phyloP scores from a whole-genome alignment of 805 yeast genomes.

The Lipomyces chichibuensis region DNA sequence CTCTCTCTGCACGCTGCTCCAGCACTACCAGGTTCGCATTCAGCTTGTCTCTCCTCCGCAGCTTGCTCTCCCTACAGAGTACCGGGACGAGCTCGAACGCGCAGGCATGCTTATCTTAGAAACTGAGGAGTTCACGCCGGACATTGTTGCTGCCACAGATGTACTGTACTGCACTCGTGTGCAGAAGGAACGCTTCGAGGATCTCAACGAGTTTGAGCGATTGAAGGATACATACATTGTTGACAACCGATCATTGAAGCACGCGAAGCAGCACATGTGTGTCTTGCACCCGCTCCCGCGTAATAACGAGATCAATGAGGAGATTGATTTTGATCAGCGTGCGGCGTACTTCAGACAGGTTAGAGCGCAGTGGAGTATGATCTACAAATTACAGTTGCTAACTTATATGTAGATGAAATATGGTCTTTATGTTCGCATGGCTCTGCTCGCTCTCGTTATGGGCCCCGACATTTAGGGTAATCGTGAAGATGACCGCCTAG shows the following conservation, averaged over 20 bases:
- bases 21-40: conserved; percentile 89
- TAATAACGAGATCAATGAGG: conserved; percentile 93
- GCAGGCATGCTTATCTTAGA: conserved; percentile 74
- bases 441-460: conserved; percentile 94
- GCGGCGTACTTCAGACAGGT: conserved; percentile 98
- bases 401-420: conserved; percentile 72
- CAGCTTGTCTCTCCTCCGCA: conserved; percentile 91
- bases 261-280: conserved; percentile 98
- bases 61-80: conserved; percentile 75
- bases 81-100: conserved; percentile 65
- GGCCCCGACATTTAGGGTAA: conserved; percentile 43
- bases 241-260: conserved; percentile 84
- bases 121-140: conserved; percentile 76
- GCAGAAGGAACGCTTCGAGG: conserved; percentile 92
- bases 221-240: conserved; percentile 90
- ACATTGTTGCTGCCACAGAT: conserved; percentile 84
- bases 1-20: conserved; percentile 85
- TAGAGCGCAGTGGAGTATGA: conserved; percentile 5
- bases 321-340: conserved; percentile 98
- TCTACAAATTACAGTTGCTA: conserved; percentile 7
- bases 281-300: conserved; percentile 99
- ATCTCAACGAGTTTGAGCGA: conserved; percentile 75
- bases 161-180: conserved; percentile 97
- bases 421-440: conserved; percentile 98
- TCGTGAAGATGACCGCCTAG: not conserved